Evolutionary conservation across 2,329 filamentous ascomycete genomes (phyloP), one percentile per base, ranked within the genome.

Genomic region (Aphanocladium album): DNA sequence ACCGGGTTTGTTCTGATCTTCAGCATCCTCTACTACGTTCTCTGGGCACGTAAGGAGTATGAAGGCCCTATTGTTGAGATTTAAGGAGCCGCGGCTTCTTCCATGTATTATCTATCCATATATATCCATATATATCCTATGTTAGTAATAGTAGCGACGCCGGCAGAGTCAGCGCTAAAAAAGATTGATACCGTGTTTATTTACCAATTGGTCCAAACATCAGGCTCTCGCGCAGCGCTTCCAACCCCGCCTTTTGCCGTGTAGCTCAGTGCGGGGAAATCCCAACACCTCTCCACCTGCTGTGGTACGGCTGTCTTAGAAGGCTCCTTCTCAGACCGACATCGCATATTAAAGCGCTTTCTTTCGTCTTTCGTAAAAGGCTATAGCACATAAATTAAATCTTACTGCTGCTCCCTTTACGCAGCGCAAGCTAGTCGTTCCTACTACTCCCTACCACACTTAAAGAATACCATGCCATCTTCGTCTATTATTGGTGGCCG

Each of bases 21-120:
- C 49, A 79, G 77, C 54, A 67, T 80, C 2, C 57, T 78, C 1
- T 83, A 79, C 69, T 83, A 82, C 60, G 65, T 76, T 30, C 35
- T 74, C 0, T 72, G 73, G 61, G 80, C 75, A 0, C 73, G 69
- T 53, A 72, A 75, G 51, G 73, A 74, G 56, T 83, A 81, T 50
- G 73, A 76, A 9, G 80, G 80, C 3, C 80, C 80, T 7, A 67
- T 77, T 14, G 61, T 72, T 3, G 71, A 72, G 37, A 50, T 61
- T 41, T 51, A 41, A 46, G 7, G 25, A 35, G 27, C 30, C 5
- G n/a, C 37, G 11, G 23, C 25, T 46, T 27, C n/a, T 47, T 16
- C 12, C 19, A n/a, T 47, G 41, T 25, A 56, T n/a, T 21, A 37
- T 17, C 37, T 30, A 5, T 30, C 30, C 30, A 30, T 9, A 30